These are phyloP conservation scores for Exophiala viscosa DNA, from an alignment of 2,329 filamentous ascomycete genomes.

Conservation along the genomic window DNA sequence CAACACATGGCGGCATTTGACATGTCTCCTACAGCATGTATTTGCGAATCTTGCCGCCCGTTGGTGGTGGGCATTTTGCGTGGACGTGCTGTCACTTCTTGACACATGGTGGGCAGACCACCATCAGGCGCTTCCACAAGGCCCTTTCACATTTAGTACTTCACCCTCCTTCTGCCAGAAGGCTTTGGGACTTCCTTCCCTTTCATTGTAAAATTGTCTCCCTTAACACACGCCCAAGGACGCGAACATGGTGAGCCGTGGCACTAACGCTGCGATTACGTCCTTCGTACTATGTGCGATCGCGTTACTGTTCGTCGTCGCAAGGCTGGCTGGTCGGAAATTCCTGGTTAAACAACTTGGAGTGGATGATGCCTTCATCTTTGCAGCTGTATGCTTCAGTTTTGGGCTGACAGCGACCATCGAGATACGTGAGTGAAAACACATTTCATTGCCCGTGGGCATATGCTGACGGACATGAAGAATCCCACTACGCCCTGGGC, in stretches of 20 bases:
- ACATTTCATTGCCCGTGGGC: neutral
- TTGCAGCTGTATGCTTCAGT: neutral
- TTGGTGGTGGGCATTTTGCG: no score
- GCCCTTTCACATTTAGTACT: no score
- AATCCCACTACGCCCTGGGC: neutral
- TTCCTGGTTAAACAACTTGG: neutral
- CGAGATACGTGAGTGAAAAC: neutral
- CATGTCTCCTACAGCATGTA: no score
- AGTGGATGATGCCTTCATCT: neutral
- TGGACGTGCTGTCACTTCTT: no score
- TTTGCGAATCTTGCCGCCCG: no score
- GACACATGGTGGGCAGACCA: no score
- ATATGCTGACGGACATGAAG: neutral
- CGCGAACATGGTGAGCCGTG: neutral
- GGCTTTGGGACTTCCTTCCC: no score
- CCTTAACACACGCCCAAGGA: no score
- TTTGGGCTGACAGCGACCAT: neutral
- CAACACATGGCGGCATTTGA: no score
- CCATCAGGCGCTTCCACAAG: no score
- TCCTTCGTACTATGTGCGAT: neutral
- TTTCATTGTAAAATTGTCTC: no score
- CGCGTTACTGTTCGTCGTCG: neutral
- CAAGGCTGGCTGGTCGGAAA: neutral
- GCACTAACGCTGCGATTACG: neutral
- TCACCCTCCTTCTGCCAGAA: no score